phyloP scores from a whole-genome alignment of 1,139 yeast genomes.

The Suhomyces taliae region DNA sequence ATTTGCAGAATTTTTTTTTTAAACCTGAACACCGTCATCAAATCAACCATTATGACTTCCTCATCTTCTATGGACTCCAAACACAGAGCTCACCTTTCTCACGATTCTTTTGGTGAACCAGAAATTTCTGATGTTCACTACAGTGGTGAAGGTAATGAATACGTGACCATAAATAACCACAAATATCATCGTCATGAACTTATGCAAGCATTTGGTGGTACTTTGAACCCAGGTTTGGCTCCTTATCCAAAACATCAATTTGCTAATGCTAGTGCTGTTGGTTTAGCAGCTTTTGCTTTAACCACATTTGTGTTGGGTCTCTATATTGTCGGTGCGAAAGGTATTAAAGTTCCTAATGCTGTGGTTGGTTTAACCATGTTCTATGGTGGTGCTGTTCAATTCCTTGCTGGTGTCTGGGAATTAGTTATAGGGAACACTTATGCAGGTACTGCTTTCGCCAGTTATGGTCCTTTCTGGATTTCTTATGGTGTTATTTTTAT shows the following conservation, averaged over 20 bases:
- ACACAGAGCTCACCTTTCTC: neutral
- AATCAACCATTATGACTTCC: neutral
- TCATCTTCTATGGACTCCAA: neutral
- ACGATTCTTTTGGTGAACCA: neutral
- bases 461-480: conserved; percentile 41
- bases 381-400: conserved; percentile 49
- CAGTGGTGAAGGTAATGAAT: conserved; percentile 25
- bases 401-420: conserved; percentile 56
- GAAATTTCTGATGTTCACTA: conserved; percentile 2
- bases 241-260: conserved; percentile 68
- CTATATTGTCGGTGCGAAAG: conserved; percentile 51
- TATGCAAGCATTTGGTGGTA: conserved; percentile 40
- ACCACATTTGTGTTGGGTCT: conserved; percentile 82
- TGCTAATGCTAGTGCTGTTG: conserved; percentile 80
- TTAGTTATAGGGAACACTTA: conserved; percentile 36
- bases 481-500: conserved; percentile 37
- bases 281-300: conserved; percentile 77
- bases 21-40: too few relatives aligned
- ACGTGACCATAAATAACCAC: conserved; percentile 30
- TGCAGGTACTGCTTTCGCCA: conserved; percentile 37
- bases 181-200: conserved; percentile 33
- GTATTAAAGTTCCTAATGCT: conserved; percentile 45
- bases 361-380: conserved; percentile 50
- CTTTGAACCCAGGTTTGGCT: conserved; percentile 58
- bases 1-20: too few relatives aligned